Percentiles rank a stretch among this genome's conserved stretches.
Evolutionary conservation across 2,329 filamentous ascomycete species (phyloP).

Genomic region (Epichloe gansuensis): DNA sequence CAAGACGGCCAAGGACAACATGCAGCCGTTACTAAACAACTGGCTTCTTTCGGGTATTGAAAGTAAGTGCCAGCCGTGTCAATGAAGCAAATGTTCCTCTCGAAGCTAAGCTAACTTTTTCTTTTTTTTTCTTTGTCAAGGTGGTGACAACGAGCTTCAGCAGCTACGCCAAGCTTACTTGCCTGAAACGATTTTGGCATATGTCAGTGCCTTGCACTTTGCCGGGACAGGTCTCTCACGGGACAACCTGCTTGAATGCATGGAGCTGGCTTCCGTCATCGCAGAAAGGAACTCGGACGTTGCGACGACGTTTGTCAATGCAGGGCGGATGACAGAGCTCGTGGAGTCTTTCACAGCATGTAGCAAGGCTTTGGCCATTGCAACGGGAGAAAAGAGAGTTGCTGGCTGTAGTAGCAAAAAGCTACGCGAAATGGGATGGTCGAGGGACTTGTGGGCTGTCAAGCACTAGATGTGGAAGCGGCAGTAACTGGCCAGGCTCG

Average conservation of each 20-base stretch:
- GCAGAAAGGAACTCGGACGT: constrained; percentile 60
- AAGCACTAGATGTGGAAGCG: constrained; percentile 17
- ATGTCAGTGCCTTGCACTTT: constrained; percentile 69
- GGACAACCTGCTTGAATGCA: constrained; percentile 67
- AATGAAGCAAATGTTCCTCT: background rate
- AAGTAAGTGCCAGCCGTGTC: constrained; percentile 31
- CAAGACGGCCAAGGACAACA: constrained; percentile 40
- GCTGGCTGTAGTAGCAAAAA: constrained; percentile 42
- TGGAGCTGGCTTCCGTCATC: constrained; percentile 70
- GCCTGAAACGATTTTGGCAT: constrained; percentile 75
- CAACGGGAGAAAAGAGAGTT: constrained; percentile 41
- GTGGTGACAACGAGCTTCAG: constrained; percentile 47
- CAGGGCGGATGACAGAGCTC: constrained; percentile 61
- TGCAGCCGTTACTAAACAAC: constrained; percentile 49
- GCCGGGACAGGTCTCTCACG: constrained; percentile 63
- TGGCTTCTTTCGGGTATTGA: constrained; percentile 48
- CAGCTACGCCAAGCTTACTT: constrained; percentile 66
- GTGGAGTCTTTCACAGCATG: constrained; percentile 65
- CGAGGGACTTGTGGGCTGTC: constrained; percentile 49
- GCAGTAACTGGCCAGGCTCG: background rate
- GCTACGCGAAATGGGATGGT: constrained; percentile 50
- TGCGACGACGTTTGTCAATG: constrained; percentile 49
- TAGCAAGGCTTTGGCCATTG: constrained; percentile 57
- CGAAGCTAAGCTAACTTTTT: background rate
- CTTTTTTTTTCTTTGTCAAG: background rate